Percentiles rank a stretch among this genome's conserved stretches.
phyloP scores from a whole-genome alignment of 768 basidiomycete species.

The Crassisporium funariophilum region DNA sequence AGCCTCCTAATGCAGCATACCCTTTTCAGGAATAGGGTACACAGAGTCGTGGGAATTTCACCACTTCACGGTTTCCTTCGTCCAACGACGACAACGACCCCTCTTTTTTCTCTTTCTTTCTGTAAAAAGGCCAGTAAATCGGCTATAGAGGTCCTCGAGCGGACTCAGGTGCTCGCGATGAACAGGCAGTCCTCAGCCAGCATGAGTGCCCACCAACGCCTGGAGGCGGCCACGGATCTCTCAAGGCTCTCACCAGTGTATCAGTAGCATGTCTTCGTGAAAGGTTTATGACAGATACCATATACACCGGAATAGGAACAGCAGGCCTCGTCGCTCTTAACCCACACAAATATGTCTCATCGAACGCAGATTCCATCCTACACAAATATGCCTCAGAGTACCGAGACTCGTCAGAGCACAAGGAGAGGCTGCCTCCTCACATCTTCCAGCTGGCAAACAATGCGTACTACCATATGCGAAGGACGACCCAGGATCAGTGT shows the following conservation, averaged over 20 bases:
- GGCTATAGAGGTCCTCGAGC: conserved; percentile 11
- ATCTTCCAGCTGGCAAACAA: conserved; percentile 91
- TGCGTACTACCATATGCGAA: conserved; percentile 94
- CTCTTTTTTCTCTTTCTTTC: conserved; percentile 10
- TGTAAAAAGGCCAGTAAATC: conserved; percentile 8
- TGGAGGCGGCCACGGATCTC: conserved; percentile 76
- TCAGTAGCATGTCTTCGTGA: conserved; percentile 82
- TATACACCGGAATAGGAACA: conserved; percentile 76
- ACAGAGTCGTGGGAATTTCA: conserved; percentile 18
- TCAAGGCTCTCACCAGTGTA: conserved; percentile 64
- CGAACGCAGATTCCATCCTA: conserved; percentile 81
- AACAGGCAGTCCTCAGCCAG: conserved; percentile 36
- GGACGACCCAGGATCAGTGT: conserved; percentile 92
- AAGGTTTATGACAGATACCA: conserved; percentile 80
- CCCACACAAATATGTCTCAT: conserved; percentile 86
- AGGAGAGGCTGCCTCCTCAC: conserved; percentile 73
- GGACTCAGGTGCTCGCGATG: conserved; percentile 31
- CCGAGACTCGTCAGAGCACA: conserved; percentile 68
- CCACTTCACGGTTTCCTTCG: conserved; percentile 10
- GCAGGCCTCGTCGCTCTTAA: conserved; percentile 84
- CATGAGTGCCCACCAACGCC: conserved; percentile 61
- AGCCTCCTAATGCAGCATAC: too few species aligned
- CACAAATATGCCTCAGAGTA: conserved; percentile 89
- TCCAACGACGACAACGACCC: conserved; percentile 18
- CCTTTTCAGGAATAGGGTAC: neutral